Conservation (phyloP, 2,329 filamentous ascomycete species). For the Aspergillus nomiae region DNA sequence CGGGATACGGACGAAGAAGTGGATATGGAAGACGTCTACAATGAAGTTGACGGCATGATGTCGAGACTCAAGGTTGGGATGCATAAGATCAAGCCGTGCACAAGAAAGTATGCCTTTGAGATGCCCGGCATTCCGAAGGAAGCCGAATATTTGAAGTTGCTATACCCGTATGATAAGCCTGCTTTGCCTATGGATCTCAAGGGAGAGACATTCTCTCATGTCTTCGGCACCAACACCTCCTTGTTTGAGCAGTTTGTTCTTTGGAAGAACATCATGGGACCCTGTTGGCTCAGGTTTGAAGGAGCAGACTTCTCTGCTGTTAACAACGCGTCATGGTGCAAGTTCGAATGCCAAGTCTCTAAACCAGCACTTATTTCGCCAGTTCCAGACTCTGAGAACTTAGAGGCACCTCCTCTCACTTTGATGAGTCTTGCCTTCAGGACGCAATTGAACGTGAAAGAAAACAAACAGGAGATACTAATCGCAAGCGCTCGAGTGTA, state of each 20-base stretch:
- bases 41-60: slow-evolving; percentile 88
- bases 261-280: slow-evolving; percentile 99
- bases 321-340: slow-evolving; percentile 95
- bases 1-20: slow-evolving; percentile 75
- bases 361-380: slow-evolving; percentile 76
- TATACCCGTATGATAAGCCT: slow-evolving; percentile 90
- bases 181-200: slow-evolving; percentile 68
- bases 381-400: slow-evolving; percentile 73
- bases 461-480: slow-evolving; percentile 95
- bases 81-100: slow-evolving; percentile 91
- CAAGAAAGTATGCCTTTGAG: slow-evolving; percentile 94
- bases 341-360: slow-evolving; percentile 81
- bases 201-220: slow-evolving; percentile 89
- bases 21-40: slow-evolving; percentile 84
- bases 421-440: slow-evolving; percentile 94
- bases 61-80: slow-evolving; percentile 79
- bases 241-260: slow-evolving; percentile 98
- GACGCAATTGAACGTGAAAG: slow-evolving; percentile 83
- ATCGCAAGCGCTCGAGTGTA: slow-evolving; percentile 91
- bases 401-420: slow-evolving; percentile 84
- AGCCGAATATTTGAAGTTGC: slow-evolving; percentile 87
- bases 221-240: slow-evolving; percentile 90
- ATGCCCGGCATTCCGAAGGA: slow-evolving; percentile 83
- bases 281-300: slow-evolving; percentile 92
- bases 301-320: slow-evolving; percentile 80